Conservation (phyloP, 306 rosid genomes). For the Cucurbita pepo region DNA sequence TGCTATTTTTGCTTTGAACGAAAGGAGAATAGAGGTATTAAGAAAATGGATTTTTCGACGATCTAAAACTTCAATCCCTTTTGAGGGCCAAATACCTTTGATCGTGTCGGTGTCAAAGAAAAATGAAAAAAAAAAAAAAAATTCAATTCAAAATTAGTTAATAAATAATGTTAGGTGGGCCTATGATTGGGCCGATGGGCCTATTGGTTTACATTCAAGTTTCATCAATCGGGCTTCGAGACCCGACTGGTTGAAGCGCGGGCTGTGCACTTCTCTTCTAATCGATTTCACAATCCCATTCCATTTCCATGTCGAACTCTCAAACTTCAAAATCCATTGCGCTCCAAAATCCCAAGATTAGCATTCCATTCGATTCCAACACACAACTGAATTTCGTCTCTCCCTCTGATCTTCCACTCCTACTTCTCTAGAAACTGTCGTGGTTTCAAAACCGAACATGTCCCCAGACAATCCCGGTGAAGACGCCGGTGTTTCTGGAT, state of each 20-base stretch:
- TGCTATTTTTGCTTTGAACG: not conserved
- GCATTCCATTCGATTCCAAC: not conserved
- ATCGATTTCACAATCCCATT: not conserved
- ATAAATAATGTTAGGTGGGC: not conserved
- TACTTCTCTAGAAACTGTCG: conserved; percentile 1
- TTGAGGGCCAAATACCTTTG: too few species aligned
- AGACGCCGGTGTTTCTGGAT: conserved; percentile 18
- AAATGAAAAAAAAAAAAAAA: too few species aligned
- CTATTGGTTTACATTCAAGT: not conserved
- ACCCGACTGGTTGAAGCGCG: not conserved
- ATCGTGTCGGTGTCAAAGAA: too few species aligned
- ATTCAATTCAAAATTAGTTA: too few species aligned
- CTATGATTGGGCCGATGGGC: not conserved
- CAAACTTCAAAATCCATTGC: conserved; percentile 17
- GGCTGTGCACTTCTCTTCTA: not conserved
- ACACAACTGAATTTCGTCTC: not conserved
- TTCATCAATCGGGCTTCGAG: not conserved
- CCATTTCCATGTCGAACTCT: not conserved
- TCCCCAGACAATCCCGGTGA: conserved; percentile 3
- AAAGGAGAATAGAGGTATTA: too few species aligned
- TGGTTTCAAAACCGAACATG: conserved; percentile 12
- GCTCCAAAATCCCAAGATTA: conserved; percentile 16
- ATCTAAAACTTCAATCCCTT: too few species aligned
- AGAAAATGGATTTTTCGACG: too few species aligned
- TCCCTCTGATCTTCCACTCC: conserved; percentile 4